phyloP scores from a whole-genome alignment of 2,329 filamentous ascomycete species.

The Claviceps sp. region DNA sequence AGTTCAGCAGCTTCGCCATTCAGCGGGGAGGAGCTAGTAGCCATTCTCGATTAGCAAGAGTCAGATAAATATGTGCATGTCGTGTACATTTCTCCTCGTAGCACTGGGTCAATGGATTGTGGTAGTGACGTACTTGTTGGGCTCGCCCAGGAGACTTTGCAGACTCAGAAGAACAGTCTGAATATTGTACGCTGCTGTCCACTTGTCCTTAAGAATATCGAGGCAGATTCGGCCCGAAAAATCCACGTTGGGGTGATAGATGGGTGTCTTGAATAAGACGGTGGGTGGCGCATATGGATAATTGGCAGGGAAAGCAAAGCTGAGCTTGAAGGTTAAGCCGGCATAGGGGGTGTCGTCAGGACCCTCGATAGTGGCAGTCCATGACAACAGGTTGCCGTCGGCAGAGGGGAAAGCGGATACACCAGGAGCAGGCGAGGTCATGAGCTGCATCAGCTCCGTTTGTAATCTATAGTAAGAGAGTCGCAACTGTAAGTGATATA shows the following conservation, averaged over 20 bases:
- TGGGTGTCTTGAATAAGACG: constrained; percentile 94
- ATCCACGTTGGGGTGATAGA: constrained; percentile 98
- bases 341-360: constrained; percentile 87
- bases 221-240: constrained; percentile 94
- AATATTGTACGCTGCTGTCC: constrained; percentile 95
- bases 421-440: constrained; percentile 87
- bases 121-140: constrained; percentile 69
- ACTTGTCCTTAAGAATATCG: constrained; percentile 98
- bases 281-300: constrained; percentile 87
- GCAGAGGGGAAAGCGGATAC: constrained; percentile 88
- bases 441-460: constrained; percentile 95
- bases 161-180: constrained; percentile 85
- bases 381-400: constrained; percentile 79
- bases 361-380: constrained; percentile 88
- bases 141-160: constrained; percentile 90
- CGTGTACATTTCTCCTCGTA: neutral
- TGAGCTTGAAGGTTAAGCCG: constrained; percentile 78
- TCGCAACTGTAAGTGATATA: neutral
- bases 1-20: constrained; percentile 94
- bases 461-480: constrained; percentile 53
- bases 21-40: constrained; percentile 69
- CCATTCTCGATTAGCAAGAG: neutral
- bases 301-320: constrained; percentile 78
- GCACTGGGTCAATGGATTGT: neutral
- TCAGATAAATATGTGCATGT: neutral